These are phyloP conservation scores for Scleroderma citrinum DNA, from an alignment of 768 basidiomycete species.

Conservation along the genomic window DNA sequence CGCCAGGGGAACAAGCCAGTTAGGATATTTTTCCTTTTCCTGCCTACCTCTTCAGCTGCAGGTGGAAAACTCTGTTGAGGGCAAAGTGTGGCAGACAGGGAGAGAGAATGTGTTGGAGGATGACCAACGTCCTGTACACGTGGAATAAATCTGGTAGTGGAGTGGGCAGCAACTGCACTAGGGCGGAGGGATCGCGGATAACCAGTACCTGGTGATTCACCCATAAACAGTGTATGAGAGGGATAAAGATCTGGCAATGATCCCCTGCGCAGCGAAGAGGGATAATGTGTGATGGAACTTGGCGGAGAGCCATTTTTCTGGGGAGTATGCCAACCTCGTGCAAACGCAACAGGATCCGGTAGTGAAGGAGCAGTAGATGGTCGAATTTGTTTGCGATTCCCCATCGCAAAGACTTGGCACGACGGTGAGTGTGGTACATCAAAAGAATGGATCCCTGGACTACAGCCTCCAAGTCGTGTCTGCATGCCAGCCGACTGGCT, in stretches of 20 bases:
- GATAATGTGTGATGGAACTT: background rate
- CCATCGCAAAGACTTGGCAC: constrained; percentile 16
- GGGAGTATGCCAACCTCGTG: background rate
- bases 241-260: constrained; percentile 22
- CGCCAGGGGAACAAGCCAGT: constrained; percentile 36
- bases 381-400: constrained; percentile 21
- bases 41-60: constrained; percentile 7
- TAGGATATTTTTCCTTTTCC: constrained; percentile 35
- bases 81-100: too few relatives aligned
- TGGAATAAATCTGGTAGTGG: too few relatives aligned
- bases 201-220: too few relatives aligned
- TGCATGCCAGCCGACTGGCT: constrained; percentile 43
- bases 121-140: too few relatives aligned
- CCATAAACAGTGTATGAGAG: background rate
- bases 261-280: constrained; percentile 16
- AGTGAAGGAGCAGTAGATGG: constrained; percentile 48
- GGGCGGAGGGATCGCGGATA: too few relatives aligned
- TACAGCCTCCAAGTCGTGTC: constrained; percentile 8
- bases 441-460: constrained; percentile 13
- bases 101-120: too few relatives aligned
- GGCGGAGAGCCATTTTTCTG: constrained; percentile 1
- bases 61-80: too few relatives aligned
- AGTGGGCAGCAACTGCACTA: too few relatives aligned
- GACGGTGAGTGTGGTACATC: constrained; percentile 6
- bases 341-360: constrained; percentile 15